Percentiles rank a stretch among this genome's conserved stretches.
These are phyloP conservation scores for Malus hybrid DNA, from an alignment of 331 rosid genomes.

Conservation along the genomic window DNA sequence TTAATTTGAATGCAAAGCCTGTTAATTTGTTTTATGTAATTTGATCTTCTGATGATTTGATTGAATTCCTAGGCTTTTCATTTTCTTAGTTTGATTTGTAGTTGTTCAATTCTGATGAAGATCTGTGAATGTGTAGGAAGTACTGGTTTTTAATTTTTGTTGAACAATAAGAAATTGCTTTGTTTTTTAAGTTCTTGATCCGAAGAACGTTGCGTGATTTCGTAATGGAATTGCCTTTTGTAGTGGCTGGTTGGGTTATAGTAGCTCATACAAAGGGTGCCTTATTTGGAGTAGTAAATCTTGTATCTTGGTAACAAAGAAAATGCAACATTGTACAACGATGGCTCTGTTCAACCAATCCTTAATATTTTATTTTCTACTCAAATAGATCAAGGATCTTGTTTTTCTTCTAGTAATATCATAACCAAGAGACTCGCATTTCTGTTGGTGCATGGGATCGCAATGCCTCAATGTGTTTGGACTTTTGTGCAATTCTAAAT, in stretches of 20 bases:
- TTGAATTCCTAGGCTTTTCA: background rate
- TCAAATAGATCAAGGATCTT: background rate
- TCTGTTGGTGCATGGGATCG: background rate
- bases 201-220: background rate
- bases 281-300: background rate
- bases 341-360: background rate
- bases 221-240: background rate
- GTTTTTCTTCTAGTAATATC: background rate
- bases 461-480: background rate
- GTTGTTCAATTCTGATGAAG: slow-evolving; percentile 9
- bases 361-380: background rate
- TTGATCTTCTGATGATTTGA: background rate
- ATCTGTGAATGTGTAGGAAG: background rate
- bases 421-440: background rate
- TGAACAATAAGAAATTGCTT: background rate
- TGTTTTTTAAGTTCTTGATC: slow-evolving; percentile 7
- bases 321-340: background rate
- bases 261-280: background rate
- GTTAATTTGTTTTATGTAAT: background rate
- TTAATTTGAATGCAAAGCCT: background rate
- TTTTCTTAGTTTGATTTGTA: slow-evolving; percentile 11
- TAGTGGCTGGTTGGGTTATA: background rate
- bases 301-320: background rate
- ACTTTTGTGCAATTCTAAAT: background rate
- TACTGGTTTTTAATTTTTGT: background rate